Base-by-base conservation (phyloP, 2,329 filamentous ascomycete species). In the Rugonectria rugulosa region DNA sequence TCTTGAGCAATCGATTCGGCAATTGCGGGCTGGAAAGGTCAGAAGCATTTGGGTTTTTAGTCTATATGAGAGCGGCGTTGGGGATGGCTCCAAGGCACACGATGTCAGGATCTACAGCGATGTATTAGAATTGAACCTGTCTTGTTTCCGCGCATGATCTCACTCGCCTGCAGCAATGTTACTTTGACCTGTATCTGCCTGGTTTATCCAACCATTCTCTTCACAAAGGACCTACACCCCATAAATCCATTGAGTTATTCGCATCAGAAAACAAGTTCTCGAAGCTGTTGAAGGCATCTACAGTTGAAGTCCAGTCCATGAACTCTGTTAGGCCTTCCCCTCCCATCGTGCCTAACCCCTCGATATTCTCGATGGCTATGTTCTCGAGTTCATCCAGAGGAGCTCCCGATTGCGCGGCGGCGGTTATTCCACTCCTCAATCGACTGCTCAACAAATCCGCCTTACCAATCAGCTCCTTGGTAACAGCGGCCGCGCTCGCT, bases 401-500 rank as follows among this genome's bases (percentile, higher is more conserved):
- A 10, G 19, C 27, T 15, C 43, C 40, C 2, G 31, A 34, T 31
- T 29, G 44, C 5, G 44, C 57, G 2, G 44, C 43, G 3, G 56
- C 44, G 10, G 52, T 36, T 15, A 56, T 57, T 10, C 59, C 56
- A 17, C 56, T 54, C 8, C 59, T 37, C 15, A 59, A 19, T 20
- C 38, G 42, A 8, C 19, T 23, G 10, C 51, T 53, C 36, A 69
- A 42, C 12, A 56, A 23, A 37, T 68, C 65, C 1, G 62, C 62
- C 49, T 68, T 67, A 41, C 42, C 47, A 2, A 58, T 40, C 2
- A 69, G 50, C 9, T 66, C 63, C 17, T 61, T 59, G 65, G 46
- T 82, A 76, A 75, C 53, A 2, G 67, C 70, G 6, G 73, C 73
- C 1, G 74, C 73, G 12, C 71, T 59, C 4, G 72, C 71, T 17